Base-by-base conservation (phyloP, 2,329 filamentous ascomycete species). In the Verticillium tricorpus region DNA sequence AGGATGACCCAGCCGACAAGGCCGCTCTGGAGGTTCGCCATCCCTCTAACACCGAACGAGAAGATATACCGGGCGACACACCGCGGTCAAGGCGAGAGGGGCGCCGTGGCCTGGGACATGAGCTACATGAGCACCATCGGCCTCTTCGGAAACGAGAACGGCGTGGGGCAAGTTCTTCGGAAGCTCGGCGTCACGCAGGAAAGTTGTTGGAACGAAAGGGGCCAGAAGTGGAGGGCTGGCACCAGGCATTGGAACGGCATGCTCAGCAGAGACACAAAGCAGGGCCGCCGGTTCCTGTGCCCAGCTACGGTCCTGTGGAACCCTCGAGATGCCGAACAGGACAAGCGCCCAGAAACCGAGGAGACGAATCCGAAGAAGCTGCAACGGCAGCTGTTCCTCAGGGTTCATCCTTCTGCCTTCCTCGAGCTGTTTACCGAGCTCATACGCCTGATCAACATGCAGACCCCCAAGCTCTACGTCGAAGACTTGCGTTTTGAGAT, bases 111-210 rank as follows among this genome's bases (percentile, higher is more conserved):
- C 1, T 98, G 94, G 93, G 95, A 99, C 75, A 91, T 87, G 80
- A 98, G 93, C 73, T 99, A 97, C 72, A 90, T 95, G 79, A 91
- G 91, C 67, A 97, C 92, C 1, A 89, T 98, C 66, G 84, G 89
- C 15, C 72, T 98, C 3, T 88, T 89, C 67, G 95, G 93, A 0
- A 77, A 80, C 15, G 78, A 85, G 50, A 74, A 78, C 34, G 88
- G 88, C 60, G 77, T 97, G 50, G 80, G 87, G 61, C 83, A 84
- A 40, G 79, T 94, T 11, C 73, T 98, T 37, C 86, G 80, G 69
- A 82, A 80, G 5, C 68, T 97, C 2, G 88, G 90, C 1, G 74
- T 92, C 55, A 78, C 78, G 1, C 81, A 86, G 22, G 80, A 85
- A 15, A 80, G 83, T 17, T 77, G 86, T 28, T 92, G 88, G 85